Evolutionary conservation across 140 eudicot genomes (phyloP).

Genomic region (Erigeron philadelphicus): DNA sequence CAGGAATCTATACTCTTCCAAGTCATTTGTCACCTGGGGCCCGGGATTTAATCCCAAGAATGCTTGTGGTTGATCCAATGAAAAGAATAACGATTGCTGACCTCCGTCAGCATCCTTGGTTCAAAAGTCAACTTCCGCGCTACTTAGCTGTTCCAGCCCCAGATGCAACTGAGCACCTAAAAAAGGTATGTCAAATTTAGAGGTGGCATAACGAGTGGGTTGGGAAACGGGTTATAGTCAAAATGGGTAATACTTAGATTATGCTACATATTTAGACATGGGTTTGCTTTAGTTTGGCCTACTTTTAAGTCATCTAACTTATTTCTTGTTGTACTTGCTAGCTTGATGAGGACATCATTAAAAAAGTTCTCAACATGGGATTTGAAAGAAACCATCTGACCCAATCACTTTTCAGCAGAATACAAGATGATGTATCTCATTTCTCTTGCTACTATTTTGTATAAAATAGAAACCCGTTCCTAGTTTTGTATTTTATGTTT

Average conservation of each 20-base stretch:
- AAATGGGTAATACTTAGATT: background rate
- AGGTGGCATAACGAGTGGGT: background rate
- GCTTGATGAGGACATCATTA: conserved; percentile 81
- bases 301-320: conserved; percentile 7
- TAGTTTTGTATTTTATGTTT: conserved; percentile 17
- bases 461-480: conserved; percentile 9
- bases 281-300: background rate
- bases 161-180: conserved; percentile 60
- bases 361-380: conserved; percentile 72
- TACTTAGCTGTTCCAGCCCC: conserved; percentile 84
- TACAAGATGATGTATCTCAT: conserved; percentile 73
- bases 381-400: conserved; percentile 54
- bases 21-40: conserved; percentile 87
- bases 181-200: conserved; percentile 35
- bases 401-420: conserved; percentile 68
- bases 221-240: background rate
- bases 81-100: conserved; percentile 68
- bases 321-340: conserved; percentile 30
- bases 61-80: conserved; percentile 83
- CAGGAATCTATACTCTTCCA: conserved; percentile 85
- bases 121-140: conserved; percentile 75
- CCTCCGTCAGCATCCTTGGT: conserved; percentile 75
- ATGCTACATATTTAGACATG: background rate
- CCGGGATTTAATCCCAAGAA: conserved; percentile 69
- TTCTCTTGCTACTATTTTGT: conserved; percentile 18